Percentiles rank a stretch among this genome's conserved stretches.
Conservation (phyloP, 495 filamentous ascomycete species). For the Tricharina praecox region DNA sequence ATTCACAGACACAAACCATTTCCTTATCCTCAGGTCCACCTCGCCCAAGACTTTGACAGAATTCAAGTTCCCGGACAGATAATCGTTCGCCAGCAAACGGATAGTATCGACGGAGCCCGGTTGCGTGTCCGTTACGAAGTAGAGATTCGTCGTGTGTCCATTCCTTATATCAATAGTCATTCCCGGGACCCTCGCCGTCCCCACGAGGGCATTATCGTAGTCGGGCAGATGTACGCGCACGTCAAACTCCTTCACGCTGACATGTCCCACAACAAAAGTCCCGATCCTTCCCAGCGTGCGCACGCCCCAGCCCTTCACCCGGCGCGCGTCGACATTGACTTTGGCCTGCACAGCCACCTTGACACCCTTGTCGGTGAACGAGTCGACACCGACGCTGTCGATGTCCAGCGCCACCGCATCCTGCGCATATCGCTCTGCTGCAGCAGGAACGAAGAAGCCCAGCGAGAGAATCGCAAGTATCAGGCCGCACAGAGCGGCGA, state of each 20-base stretch:
- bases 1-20: conserved; percentile 61
- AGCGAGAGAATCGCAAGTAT: conserved; percentile 35
- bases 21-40: conserved; percentile 51
- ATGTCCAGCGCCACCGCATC: conserved; percentile 67
- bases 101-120: conserved; percentile 65
- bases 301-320: conserved; percentile 50
- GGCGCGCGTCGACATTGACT: conserved; percentile 57
- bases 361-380: conserved; percentile 60
- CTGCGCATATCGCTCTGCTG: conserved; percentile 68
- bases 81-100: conserved; percentile 68
- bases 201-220: conserved; percentile 60
- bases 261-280: conserved; percentile 64
- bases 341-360: conserved; percentile 61
- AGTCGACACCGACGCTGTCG: conserved; percentile 63
- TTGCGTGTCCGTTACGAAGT: conserved; percentile 57
- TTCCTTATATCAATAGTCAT: conserved; percentile 59
- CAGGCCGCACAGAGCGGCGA: conserved; percentile 33
- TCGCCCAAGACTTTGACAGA: conserved; percentile 51
- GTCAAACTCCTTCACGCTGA: conserved; percentile 50
- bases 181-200: conserved; percentile 55
- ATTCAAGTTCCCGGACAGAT: conserved; percentile 59
- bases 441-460: conserved; percentile 64
- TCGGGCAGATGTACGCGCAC: conserved; percentile 71
- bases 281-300: conserved; percentile 56
- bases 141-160: conserved; percentile 54